Percentiles rank a stretch among this genome's conserved stretches.
Conservation (phyloP, 768 basidiomycete genomes). For the Gloeopeniophorella convolvens region DNA sequence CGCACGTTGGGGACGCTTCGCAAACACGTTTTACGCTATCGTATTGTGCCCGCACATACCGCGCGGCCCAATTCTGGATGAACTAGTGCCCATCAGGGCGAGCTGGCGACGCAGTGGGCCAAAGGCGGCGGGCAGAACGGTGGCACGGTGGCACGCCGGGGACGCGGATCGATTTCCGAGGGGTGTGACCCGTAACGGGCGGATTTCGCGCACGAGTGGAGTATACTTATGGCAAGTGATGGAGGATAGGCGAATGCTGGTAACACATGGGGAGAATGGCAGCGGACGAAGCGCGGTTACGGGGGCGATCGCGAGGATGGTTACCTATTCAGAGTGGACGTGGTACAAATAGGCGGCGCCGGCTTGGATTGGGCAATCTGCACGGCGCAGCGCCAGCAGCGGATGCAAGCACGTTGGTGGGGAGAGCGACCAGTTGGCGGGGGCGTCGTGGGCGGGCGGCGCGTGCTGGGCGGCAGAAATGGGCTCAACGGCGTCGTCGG, state of each 20-base stretch:
- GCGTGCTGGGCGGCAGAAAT: constrained; percentile 4
- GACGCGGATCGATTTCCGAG: too few species aligned
- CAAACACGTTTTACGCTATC: too few species aligned
- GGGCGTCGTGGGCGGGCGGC: not conserved
- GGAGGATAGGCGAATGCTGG: not conserved
- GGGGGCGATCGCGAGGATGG: not conserved
- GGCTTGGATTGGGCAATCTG: not conserved
- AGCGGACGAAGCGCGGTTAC: constrained; percentile 2
- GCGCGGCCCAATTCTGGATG: too few species aligned
- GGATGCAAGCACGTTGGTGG: constrained; percentile 16
- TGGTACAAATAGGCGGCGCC: constrained; percentile 8
- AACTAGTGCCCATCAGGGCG: too few species aligned
- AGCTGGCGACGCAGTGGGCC: too few species aligned
- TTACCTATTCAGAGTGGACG: not conserved
- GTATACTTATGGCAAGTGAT: too few species aligned
- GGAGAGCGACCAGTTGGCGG: not conserved
- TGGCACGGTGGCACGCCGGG: too few species aligned
- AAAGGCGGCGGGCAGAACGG: too few species aligned
- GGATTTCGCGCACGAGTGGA: constrained; percentile 3
- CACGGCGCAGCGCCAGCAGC: not conserved
- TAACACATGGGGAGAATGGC: constrained; percentile 7
- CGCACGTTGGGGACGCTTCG: too few species aligned
- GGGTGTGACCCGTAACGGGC: too few species aligned
- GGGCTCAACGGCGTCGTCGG: too few species aligned
- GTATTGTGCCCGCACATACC: too few species aligned